A percentile compares a stretch with the other conserved stretches of the same genome.
These are phyloP conservation scores for Pinus albicaulis DNA, from an alignment of 75 land plant species.

Conservation along the genomic window DNA sequence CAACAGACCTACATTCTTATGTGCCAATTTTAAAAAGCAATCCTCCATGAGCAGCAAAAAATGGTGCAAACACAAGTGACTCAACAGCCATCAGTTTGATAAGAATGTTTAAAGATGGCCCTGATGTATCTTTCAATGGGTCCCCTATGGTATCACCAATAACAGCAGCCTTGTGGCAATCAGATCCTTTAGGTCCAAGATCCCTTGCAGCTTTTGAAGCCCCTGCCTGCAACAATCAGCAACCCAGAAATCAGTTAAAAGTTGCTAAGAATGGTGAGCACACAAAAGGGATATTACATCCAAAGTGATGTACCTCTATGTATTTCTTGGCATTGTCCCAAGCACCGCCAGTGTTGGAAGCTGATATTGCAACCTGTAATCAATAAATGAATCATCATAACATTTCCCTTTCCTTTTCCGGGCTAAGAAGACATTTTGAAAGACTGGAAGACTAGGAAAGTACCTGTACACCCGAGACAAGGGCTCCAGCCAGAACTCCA, in stretches of 20 bases:
- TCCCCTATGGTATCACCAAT: slow-evolving; percentile 45
- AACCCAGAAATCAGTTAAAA: neutral
- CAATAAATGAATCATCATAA: neutral
- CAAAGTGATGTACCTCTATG: slow-evolving; percentile 28
- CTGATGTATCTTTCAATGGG: slow-evolving; percentile 44
- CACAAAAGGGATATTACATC: neutral
- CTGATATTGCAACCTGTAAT: slow-evolving; percentile 40
- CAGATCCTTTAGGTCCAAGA: slow-evolving; percentile 46
- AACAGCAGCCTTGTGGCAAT: slow-evolving; percentile 40
- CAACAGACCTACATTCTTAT: no score
- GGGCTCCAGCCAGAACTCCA: slow-evolving; percentile 72
- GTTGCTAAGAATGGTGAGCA: neutral
- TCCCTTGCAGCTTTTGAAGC: slow-evolving; percentile 52
- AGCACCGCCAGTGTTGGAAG: slow-evolving; percentile 50
- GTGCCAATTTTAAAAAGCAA: slow-evolving; percentile 10
- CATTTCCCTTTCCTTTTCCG: neutral
- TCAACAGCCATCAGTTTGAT: slow-evolving; percentile 58
- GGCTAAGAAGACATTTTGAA: no score
- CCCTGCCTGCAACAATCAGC: slow-evolving; percentile 30
- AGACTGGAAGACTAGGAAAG: neutral
- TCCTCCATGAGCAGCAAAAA: slow-evolving; percentile 32
- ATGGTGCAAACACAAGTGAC: slow-evolving; percentile 65
- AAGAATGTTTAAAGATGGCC: slow-evolving; percentile 41
- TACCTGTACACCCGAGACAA: slow-evolving; percentile 78
- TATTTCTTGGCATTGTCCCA: slow-evolving; percentile 59